These are phyloP conservation scores for Acrodontium crateriforme DNA, from an alignment of 2,329 filamentous ascomycete species.

Conservation along the genomic window DNA sequence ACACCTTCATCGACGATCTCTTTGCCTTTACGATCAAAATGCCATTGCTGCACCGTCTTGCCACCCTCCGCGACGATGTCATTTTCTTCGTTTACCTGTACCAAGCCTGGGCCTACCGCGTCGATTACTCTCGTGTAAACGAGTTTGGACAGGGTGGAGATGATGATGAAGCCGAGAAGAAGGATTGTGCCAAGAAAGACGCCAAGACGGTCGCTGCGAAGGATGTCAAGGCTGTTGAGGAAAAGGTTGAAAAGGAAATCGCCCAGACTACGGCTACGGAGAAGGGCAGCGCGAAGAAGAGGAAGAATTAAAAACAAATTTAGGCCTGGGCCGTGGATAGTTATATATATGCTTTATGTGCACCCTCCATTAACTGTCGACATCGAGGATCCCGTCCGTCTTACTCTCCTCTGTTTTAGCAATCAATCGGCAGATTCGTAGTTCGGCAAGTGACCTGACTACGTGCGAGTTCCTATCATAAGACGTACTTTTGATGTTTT, in stretches of 20 bases:
- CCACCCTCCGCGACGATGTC: constrained; percentile 84
- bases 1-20: constrained; percentile 97
- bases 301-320: constrained; percentile 4
- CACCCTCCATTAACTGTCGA: too few species aligned
- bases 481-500: too few species aligned
- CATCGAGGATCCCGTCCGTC: too few species aligned
- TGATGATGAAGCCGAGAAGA: constrained; percentile 51
- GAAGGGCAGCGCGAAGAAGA: constrained; percentile 5
- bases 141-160: constrained; percentile 98
- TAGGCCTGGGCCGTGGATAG: too few species aligned
- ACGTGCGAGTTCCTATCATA: too few species aligned
- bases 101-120: constrained; percentile 81
- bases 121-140: constrained; percentile 85
- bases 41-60: constrained; percentile 82
- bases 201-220: background rate
- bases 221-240: constrained; percentile 1
- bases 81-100: constrained; percentile 99
- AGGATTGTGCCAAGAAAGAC: constrained; percentile 27
- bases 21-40: constrained; percentile 99
- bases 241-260: constrained; percentile 1
- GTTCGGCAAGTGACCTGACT: too few species aligned
- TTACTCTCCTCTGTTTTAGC: too few species aligned
- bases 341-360: too few species aligned
- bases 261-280: constrained; percentile 4
- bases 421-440: too few species aligned